Conservation (phyloP, 2,329 filamentous ascomycete species). For the Sarocladium brachiariae region DNA sequence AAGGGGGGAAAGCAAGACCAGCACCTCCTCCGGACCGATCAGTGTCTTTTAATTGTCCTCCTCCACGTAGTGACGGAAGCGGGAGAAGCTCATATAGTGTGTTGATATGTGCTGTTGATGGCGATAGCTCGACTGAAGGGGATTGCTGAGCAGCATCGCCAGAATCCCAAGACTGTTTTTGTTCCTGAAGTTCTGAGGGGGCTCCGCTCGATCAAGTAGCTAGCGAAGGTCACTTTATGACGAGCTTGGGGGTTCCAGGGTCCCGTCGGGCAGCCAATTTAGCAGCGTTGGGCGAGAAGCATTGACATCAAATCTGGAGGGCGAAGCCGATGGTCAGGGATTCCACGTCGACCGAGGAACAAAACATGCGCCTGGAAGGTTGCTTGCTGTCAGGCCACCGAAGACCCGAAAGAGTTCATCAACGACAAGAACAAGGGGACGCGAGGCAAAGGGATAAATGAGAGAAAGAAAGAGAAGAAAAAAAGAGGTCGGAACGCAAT, state of each 20-base stretch:
- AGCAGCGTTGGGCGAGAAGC: conserved; percentile 1
- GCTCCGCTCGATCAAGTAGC: background rate
- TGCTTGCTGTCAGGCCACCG: too few relatives aligned
- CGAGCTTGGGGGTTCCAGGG: background rate
- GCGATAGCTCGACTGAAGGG: background rate
- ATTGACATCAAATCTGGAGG: conserved; percentile 8
- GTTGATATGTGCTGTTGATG: background rate
- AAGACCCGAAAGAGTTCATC: too few relatives aligned
- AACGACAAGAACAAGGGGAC: too few relatives aligned
- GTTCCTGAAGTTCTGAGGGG: background rate
- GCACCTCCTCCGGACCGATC: too few relatives aligned
- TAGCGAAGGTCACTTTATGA: too few relatives aligned
- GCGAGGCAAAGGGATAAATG: background rate
- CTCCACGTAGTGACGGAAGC: background rate
- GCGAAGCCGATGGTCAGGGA: background rate
- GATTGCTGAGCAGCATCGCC: conserved; percentile 5
- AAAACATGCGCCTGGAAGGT: background rate
- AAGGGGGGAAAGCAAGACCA: too few relatives aligned
- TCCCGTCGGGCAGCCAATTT: conserved; percentile 4
- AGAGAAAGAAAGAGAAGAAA: background rate
- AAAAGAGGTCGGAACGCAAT: background rate
- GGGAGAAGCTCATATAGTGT: background rate
- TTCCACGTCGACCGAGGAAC: background rate
- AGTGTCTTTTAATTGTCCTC: background rate
- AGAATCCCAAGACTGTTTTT: background rate